Evolutionary conservation across 2,329 filamentous ascomycete genomes (phyloP).

Genomic region (Aspergillus sp.): DNA sequence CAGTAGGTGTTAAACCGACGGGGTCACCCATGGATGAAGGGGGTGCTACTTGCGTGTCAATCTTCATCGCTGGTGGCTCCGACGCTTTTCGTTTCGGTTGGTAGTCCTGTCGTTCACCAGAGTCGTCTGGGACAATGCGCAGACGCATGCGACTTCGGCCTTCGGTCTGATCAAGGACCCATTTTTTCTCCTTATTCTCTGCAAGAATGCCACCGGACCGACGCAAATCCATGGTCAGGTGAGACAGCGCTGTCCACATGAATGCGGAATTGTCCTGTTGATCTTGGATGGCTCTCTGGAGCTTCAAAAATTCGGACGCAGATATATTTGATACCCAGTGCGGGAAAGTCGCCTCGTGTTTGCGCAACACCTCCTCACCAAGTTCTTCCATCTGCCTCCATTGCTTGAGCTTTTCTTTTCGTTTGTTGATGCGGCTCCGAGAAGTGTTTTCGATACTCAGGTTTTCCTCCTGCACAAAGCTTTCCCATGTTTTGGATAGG

Average conservation of each 20-base stretch:
- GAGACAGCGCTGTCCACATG: conserved; percentile 71
- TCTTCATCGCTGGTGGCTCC: conserved; percentile 46
- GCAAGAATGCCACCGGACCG: conserved; percentile 80
- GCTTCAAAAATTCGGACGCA: conserved; percentile 85
- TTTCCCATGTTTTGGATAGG: conserved; percentile 81
- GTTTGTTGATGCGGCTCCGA: conserved; percentile 66
- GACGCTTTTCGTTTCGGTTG: conserved; percentile 79
- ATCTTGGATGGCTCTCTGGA: conserved; percentile 85
- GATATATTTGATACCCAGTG: conserved; percentile 97
- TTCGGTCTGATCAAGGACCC: conserved; percentile 94
- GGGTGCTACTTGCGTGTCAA: conserved; percentile 45
- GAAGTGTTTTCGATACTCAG: conserved; percentile 73
- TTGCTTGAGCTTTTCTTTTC: conserved; percentile 76
- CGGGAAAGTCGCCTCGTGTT: conserved; percentile 82
- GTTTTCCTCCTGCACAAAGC: conserved; percentile 82
- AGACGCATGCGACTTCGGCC: conserved; percentile 93
- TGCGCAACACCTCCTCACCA: conserved; percentile 69
- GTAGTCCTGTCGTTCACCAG: conserved; percentile 68
- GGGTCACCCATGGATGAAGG: conserved; percentile 43
- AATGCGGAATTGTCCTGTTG: conserved; percentile 87
- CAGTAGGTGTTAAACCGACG: conserved; percentile 35
- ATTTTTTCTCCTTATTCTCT: conserved; percentile 64
- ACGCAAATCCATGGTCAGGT: conserved; percentile 74
- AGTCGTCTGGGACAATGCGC: conserved; percentile 76
- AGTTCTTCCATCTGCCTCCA: conserved; percentile 72